A percentile compares a stretch with the other conserved stretches of the same genome.
Conservation (phyloP, 2,329 filamentous ascomycete species). For the Trematosphaeria pertusa region DNA sequence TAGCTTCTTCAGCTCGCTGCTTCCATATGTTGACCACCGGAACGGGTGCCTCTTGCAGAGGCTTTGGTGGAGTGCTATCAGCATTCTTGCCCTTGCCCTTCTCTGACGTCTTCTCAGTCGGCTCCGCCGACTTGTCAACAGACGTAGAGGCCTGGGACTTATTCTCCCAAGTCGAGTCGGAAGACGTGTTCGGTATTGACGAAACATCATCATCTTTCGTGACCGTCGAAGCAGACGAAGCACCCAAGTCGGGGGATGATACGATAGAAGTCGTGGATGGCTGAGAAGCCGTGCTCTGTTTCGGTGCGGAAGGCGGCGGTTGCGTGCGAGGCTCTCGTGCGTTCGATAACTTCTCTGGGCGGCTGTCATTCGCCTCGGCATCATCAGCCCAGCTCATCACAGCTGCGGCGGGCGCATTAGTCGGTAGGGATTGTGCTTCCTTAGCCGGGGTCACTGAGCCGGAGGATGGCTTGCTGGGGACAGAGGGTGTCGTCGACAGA, state of each 20-base stretch:
- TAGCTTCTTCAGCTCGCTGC: conserved; percentile 72
- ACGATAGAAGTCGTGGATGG: conserved; percentile 33
- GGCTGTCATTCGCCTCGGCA: conserved; percentile 49
- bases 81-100: conserved; percentile 47
- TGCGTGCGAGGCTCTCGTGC: conserved; percentile 29
- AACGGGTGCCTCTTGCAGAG: conserved; percentile 79
- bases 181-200: conserved; percentile 67
- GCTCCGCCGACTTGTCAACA: conserved; percentile 65
- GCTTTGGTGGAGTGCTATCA: conserved; percentile 59
- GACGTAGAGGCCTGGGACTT: conserved; percentile 69
- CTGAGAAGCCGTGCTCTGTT: conserved; percentile 7
- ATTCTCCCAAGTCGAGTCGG: conserved; percentile 72
- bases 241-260: conserved; percentile 63
- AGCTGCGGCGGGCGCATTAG: conserved; percentile 36
- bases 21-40: conserved; percentile 90
- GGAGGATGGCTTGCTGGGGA: conserved; percentile 54
- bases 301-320: conserved; percentile 29
- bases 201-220: conserved; percentile 67
- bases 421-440: conserved; percentile 37
- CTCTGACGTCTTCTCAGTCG: conserved; percentile 60
- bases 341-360: conserved; percentile 33
- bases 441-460: conserved; percentile 52
- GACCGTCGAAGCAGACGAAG: conserved; percentile 60
- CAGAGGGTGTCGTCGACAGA: conserved; percentile 59
- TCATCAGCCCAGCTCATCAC: conserved; percentile 57